Percentiles rank a stretch among this genome's conserved stretches.
phyloP scores from a whole-genome alignment of 495 filamentous ascomycete genomes.

The Hypoxylon cercidicola region DNA sequence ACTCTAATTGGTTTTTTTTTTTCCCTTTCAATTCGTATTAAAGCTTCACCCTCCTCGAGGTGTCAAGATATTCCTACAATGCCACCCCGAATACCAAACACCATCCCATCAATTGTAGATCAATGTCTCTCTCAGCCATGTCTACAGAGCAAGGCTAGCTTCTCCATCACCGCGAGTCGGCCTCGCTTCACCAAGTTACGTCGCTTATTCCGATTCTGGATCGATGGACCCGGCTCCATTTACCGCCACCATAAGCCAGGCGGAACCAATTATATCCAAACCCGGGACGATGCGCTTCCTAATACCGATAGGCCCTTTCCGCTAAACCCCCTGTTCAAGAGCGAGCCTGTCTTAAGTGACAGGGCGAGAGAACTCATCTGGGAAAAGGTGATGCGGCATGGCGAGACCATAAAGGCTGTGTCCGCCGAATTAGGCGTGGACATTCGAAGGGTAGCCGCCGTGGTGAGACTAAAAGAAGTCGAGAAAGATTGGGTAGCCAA shows the following conservation, averaged over 20 bases:
- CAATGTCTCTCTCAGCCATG: constrained; percentile 16
- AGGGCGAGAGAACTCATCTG: constrained; percentile 80
- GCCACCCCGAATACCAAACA: constrained; percentile 42
- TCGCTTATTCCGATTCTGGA: constrained; percentile 72
- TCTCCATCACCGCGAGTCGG: constrained; percentile 43
- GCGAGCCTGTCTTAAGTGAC: constrained; percentile 80
- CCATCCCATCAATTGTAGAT: constrained; percentile 6
- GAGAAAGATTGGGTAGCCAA: constrained; percentile 80
- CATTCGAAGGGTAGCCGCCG: constrained; percentile 86
- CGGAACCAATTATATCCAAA: constrained; percentile 73
- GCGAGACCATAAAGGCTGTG: constrained; percentile 77
- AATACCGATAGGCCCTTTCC: constrained; percentile 75
- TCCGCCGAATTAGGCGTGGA: constrained; percentile 82
- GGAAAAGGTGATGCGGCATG: constrained; percentile 67
- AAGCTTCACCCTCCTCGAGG: constrained; percentile 31
- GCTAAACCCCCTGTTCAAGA: constrained; percentile 74
- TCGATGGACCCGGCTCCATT: constrained; percentile 65
- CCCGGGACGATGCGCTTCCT: constrained; percentile 26
- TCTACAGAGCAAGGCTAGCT: constrained; percentile 23
- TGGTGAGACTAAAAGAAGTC: constrained; percentile 86
- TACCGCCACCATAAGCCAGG: constrained; percentile 67
- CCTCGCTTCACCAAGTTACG: constrained; percentile 50
- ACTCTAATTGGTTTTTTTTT: constrained; percentile 15
- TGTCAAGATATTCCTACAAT: constrained; percentile 31
- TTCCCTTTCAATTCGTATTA: constrained; percentile 8